phyloP scores from a whole-genome alignment of 2,329 filamentous ascomycete genomes.

The Diaporthe sp. region DNA sequence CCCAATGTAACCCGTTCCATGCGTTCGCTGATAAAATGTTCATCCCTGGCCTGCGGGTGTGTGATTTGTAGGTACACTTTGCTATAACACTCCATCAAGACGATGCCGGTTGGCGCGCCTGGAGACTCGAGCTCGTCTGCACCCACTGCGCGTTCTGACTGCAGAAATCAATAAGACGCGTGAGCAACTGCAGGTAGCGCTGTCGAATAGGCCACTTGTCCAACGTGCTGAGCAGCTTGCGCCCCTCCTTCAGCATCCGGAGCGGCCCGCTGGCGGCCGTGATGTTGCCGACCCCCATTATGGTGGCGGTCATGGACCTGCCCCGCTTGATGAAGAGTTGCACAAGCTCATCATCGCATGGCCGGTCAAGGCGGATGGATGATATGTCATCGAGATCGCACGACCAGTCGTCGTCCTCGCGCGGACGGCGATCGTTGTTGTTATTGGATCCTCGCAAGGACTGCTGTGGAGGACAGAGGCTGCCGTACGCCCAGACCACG shows the following conservation, averaged over 20 bases:
- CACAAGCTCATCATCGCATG: constrained; percentile 68
- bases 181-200: constrained; percentile 19
- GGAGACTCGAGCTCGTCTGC: neutral
- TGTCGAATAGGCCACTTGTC: constrained; percentile 32
- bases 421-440: neutral
- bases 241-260: constrained; percentile 43
- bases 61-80: neutral
- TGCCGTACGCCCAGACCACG: constrained; percentile 57
- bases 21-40: neutral
- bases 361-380: constrained; percentile 66
- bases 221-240: constrained; percentile 37
- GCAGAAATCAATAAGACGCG: constrained; percentile 27
- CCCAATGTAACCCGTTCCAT: too few relatives aligned
- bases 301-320: constrained; percentile 61
- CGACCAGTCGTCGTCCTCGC: constrained; percentile 29
- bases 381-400: constrained; percentile 46
- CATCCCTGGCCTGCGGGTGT: neutral
- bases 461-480: constrained; percentile 35
- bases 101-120: neutral
- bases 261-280: constrained; percentile 43
- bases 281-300: constrained; percentile 65
- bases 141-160: constrained; percentile 3
- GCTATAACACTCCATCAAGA: neutral
- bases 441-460: constrained; percentile 3
- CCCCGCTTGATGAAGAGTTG: constrained; percentile 67